These are phyloP conservation scores for Verticillium nubilum DNA, from an alignment of 2,329 filamentous ascomycete genomes.

Conservation along the genomic window DNA sequence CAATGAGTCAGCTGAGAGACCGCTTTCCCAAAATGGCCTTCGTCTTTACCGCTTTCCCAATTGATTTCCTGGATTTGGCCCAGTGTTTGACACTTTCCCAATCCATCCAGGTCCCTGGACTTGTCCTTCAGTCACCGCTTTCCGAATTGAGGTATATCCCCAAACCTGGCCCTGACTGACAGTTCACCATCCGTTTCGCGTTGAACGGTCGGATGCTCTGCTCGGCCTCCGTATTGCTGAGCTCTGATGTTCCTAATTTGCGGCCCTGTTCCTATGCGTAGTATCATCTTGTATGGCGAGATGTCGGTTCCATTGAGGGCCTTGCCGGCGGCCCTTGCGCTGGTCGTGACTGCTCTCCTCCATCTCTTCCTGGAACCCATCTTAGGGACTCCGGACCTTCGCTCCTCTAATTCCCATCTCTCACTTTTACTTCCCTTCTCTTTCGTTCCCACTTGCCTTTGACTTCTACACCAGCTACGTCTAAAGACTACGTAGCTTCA, in stretches of 20 bases:
- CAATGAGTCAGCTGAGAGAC: no score
- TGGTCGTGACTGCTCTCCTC: no score
- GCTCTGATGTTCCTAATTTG: no score
- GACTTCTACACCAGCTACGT: background rate
- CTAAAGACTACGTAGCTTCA: background rate
- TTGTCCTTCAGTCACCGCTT: no score
- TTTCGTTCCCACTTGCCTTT: background rate
- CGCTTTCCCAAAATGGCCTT: background rate
- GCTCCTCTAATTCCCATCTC: background rate
- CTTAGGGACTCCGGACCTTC: no score
- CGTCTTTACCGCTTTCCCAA: background rate
- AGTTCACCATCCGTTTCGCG: no score
- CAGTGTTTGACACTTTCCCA: background rate
- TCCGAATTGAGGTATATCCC: no score
- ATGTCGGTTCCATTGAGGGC: background rate
- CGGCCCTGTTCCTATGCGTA: background rate
- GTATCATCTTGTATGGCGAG: background rate
- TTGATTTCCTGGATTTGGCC: background rate
- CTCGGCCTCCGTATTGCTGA: no score
- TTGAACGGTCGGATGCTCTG: no score
- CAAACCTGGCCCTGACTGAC: no score
- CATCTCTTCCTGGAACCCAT: background rate
- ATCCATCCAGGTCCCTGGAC: background rate
- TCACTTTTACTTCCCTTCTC: background rate
- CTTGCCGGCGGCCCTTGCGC: no score